Percentiles rank a stretch among this genome's conserved stretches.
Conservation (phyloP, 352 stramenopile species). For the Phytophthora constricta region DNA sequence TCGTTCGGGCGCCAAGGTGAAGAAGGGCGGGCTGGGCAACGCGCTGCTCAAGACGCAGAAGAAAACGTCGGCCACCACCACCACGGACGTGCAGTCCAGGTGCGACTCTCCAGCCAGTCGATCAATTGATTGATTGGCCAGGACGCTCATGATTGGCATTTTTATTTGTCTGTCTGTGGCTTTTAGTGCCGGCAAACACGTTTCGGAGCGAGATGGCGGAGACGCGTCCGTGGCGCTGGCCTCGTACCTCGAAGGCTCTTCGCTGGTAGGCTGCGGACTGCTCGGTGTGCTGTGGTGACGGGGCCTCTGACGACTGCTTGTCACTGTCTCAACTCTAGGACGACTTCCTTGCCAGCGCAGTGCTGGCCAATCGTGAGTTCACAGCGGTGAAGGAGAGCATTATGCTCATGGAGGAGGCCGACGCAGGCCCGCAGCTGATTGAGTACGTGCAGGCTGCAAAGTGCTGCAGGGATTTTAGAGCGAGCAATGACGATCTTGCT, state of each 20-base stretch:
- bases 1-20: constrained; percentile 73
- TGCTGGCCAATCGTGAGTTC: constrained; percentile 93
- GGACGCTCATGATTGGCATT: not conserved
- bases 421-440: constrained; percentile 64
- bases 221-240: constrained; percentile 82
- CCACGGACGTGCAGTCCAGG: constrained; percentile 80
- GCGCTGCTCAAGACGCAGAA: constrained; percentile 81
- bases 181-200: constrained; percentile 78
- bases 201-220: constrained; percentile 82
- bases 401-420: constrained; percentile 73
- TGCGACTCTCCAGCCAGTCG: no score
- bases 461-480: not conserved
- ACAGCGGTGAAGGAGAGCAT: constrained; percentile 91
- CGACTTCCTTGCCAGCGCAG: constrained; percentile 93
- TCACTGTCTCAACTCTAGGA: constrained; percentile 53
- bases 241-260: constrained; percentile 88
- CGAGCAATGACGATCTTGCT: not conserved
- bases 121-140: no score
- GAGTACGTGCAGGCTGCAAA: constrained; percentile 46
- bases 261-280: constrained; percentile 49
- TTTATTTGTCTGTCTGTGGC: not conserved
- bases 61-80: constrained; percentile 70
- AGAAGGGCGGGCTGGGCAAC: constrained; percentile 78
- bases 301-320: not conserved
- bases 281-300: not conserved